phyloP scores from a whole-genome alignment of 257 asterid genomes.

The Forsythia suspensa region DNA sequence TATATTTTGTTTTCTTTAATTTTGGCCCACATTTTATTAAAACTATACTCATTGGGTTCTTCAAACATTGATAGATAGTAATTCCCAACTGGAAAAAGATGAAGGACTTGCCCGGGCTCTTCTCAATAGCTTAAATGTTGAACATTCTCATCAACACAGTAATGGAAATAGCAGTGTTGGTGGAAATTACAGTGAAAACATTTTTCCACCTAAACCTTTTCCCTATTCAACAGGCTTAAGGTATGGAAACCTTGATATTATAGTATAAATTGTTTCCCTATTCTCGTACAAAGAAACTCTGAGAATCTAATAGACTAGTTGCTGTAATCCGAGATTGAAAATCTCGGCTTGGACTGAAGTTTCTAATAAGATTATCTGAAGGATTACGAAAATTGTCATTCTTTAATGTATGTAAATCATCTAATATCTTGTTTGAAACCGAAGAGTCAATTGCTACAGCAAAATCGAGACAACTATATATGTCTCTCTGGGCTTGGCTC shows the following conservation, averaged over 20 bases:
- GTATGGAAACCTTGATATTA: too few relatives aligned
- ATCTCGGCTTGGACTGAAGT: slow-evolving; percentile 71
- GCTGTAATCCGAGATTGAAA: slow-evolving; percentile 85
- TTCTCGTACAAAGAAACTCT: slow-evolving; percentile 58
- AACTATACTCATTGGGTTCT: background rate
- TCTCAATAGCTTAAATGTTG: slow-evolving; percentile 42
- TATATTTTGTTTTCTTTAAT: too few relatives aligned
- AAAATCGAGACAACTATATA: slow-evolving; percentile 64
- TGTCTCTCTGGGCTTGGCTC: slow-evolving; percentile 59
- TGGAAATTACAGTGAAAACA: background rate
- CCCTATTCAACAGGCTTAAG: too few relatives aligned
- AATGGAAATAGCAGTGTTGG: slow-evolving; percentile 11
- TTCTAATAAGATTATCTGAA: slow-evolving; percentile 62
- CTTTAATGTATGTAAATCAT: slow-evolving; percentile 58
- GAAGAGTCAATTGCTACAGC: slow-evolving; percentile 77
- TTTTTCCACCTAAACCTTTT: too few relatives aligned
- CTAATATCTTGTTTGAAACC: slow-evolving; percentile 61
- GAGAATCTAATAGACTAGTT: slow-evolving; percentile 77
- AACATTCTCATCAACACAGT: slow-evolving; percentile 36
- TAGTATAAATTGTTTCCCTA: slow-evolving; percentile 54
- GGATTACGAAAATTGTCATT: slow-evolving; percentile 54
- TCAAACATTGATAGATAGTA: slow-evolving; percentile 29
- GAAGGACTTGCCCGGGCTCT: slow-evolving; percentile 53
- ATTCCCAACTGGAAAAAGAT: slow-evolving; percentile 43
- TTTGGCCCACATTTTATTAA: background rate